Evolutionary conservation across 192 early-diverging fungal genomes (phyloP), one percentile per base, ranked within the genome.

Genomic region (Coemansia sp.): DNA sequence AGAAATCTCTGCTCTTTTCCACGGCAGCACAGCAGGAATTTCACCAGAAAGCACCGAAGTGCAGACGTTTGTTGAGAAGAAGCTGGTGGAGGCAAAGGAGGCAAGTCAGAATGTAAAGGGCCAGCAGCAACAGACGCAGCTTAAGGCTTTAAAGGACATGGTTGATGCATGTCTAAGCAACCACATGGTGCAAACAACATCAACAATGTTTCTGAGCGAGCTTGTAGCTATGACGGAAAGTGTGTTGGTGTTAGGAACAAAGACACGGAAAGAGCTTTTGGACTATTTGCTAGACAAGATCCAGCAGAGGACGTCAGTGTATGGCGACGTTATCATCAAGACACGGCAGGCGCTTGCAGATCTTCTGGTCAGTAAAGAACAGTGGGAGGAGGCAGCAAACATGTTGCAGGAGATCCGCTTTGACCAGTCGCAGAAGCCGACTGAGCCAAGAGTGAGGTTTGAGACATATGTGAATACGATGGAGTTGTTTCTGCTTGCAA

Each of bases 391-490:
- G 60, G 95, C 97, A 8, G 96, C 96, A 8, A 85, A 82, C 66
- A 86, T 90, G 26, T 85, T 99, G 46, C 90, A 94, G 82, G 92
- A 91, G 18, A 93, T 98, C 39, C 91, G 94, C 6, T 84, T 96
- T 62, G 97, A 99, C 62, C 95, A 93, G 32, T 92, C 92, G 52
- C 94, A 94, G 74, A 82, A 94, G 76, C 79, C 83, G 48, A 54
- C 58, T 47, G 68, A 86, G 6, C 85, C 89, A 61, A 87, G 88
- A 32, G 88, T 89, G 68, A 92, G 91, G 71, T 84, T 96, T 19
- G 72, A 76, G 5, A 89, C 95, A 39, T 96, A 98, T 66, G 88
- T 98, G 55, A 87, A 86, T 18, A 93, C 94, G 51, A 92, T 93
- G 32, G 91, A 90, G 18, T 84, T 97, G 47, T 85, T 92, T n/a